Conservation (phyloP, 1,139 yeast species). For the Debaryomycetaceae sp. region DNA sequence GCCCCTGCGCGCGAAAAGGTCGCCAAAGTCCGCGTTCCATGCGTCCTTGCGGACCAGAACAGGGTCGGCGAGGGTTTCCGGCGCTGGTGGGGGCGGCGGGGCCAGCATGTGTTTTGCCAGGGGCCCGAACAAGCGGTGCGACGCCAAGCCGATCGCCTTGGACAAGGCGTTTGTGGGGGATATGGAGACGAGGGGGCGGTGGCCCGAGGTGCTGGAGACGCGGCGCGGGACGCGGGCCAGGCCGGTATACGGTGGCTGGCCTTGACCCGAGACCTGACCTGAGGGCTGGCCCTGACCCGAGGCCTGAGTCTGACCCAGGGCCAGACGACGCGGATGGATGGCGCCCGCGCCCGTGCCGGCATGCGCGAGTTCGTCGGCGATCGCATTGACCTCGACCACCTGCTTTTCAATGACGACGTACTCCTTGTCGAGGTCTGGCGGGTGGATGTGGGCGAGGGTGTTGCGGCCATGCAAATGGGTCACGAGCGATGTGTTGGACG, state of each 20-base stretch:
- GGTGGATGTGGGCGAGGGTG: slow-evolving; percentile 18
- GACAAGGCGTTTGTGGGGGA: slow-evolving; percentile 86
- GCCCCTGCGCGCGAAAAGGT: slow-evolving; percentile 24
- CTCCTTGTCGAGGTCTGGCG: slow-evolving; percentile 56
- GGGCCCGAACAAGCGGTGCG: slow-evolving; percentile 72
- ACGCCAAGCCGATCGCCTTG: slow-evolving; percentile 79
- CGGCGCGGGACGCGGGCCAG: slow-evolving; percentile 28
- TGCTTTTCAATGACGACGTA: slow-evolving; percentile 92
- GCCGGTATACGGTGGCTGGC: slow-evolving; percentile 22
- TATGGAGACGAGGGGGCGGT: slow-evolving; percentile 50
- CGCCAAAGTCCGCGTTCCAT: slow-evolving; percentile 26
- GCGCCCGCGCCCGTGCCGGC: slow-evolving; percentile 53
- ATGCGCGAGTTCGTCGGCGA: slow-evolving; percentile 81
- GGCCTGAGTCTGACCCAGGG: slow-evolving; percentile 7
- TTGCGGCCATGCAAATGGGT: neutral
- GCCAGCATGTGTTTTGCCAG: slow-evolving; percentile 4
- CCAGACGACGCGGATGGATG: slow-evolving; percentile 16
- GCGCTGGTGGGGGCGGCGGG: slow-evolving; percentile 9
- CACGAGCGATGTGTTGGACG: slow-evolving; percentile 4
- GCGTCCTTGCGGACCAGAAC: slow-evolving; percentile 11
- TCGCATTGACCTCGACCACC: slow-evolving; percentile 88
- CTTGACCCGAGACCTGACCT: slow-evolving; percentile 8
- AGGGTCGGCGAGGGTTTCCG: slow-evolving; percentile 3
- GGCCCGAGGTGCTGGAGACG: slow-evolving; percentile 45
- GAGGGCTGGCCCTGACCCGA: slow-evolving; percentile 6